Evolutionary conservation across 768 basidiomycete species (phyloP), one percentile per base, ranked within the genome.

Genomic region (Thelephora ganbajun): DNA sequence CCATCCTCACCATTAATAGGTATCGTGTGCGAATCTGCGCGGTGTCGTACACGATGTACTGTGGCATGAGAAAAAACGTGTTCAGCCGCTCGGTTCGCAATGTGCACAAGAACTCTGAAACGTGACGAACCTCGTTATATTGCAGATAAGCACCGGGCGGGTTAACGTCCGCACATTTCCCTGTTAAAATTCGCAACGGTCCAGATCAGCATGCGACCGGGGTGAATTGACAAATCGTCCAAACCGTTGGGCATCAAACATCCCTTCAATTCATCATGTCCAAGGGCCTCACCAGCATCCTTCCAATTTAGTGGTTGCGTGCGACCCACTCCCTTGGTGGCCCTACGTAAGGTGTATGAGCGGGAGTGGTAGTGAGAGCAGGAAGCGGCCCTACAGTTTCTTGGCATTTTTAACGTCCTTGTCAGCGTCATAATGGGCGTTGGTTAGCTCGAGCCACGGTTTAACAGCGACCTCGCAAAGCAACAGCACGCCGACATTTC

Each of bases 1-100:
- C 39, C 56, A 59, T 59, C 41, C 73, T 65, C 33, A 77, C 73
- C 74, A 76, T 76, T 47, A 79, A 57, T 35, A 79, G 58, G 54
- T 79, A 79, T 54, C 70, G 64, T 58, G 79, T 53, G 11, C 74
- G 70, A 50, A 80, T 78, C 56, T 79, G 78, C 6, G 74, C 61
- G 3, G 68, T 48, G 50, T 76, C 66, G 55, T 80, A 80, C 48
- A 78, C 76, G 53, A 80, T 80, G 53, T 79, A 79, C 75, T 80
- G 51, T 41, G 35, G 35, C 14, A 22, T 41, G 41, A 18, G 23
- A 16, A 45, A 35, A 43, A 26, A 30, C 14, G 19, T 20, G n/a
- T 14, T 33, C 33, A 6, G 43, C 37, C 33, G 14, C 22, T 42
- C 18, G 42, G n/a, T 44, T 30, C 16, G 11, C 6, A n/a, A 9